Base-by-base conservation (phyloP, 768 basidiomycete species). In the Mycena metata region DNA sequence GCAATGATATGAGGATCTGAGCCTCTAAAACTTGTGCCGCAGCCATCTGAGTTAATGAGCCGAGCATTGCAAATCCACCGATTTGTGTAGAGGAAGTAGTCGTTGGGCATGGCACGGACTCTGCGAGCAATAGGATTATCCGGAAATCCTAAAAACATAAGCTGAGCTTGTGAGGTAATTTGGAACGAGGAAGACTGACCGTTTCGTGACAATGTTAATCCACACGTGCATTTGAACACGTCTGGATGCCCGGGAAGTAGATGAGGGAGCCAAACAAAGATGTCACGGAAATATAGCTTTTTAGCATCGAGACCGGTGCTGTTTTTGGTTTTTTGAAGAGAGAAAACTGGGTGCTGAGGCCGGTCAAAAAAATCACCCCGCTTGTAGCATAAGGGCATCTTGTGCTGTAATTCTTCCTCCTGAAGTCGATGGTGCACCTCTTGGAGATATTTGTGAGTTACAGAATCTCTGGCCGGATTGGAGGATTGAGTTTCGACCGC, bases 341-440 rank as follows among this genome's bases (percentile, higher is more conserved):
- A 30, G 26, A 60, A 60, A 0, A 60, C 46, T 15, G 46, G 58
- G 19, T 60, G 58, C 19, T 7, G 6, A 8, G 58, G 46, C 8
- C 58, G 23, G n/a, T 49, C 46, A 23, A 47, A 60, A 26, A 60
- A 60, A 23, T 60, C 58, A 23, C 58, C 58, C 24, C 58, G 11
- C 3, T 11, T 17, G 23, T 60, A 60, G 46, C 58, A 60, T 33
- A 36, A 13, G 11, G 33, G 17, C 6, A 1, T 60, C n/a, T 30
- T 33, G 19, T 26, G 36, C 17, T 23, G 30, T 11, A 13, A 7
- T 1, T 35, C 26, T 9, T 60, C 58, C n/a, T 10, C n/a, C 3
- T 17, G 5, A 2, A 60, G 30, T 16, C 45, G 30, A 9, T 60
- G 16, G 30, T 9, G 30, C 43, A 60, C 45, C 19, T 30, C n/a